Evolutionary conservation across 768 basidiomycete species (phyloP), one percentile per base, ranked within the genome.

Genomic region (Imleria badia): DNA sequence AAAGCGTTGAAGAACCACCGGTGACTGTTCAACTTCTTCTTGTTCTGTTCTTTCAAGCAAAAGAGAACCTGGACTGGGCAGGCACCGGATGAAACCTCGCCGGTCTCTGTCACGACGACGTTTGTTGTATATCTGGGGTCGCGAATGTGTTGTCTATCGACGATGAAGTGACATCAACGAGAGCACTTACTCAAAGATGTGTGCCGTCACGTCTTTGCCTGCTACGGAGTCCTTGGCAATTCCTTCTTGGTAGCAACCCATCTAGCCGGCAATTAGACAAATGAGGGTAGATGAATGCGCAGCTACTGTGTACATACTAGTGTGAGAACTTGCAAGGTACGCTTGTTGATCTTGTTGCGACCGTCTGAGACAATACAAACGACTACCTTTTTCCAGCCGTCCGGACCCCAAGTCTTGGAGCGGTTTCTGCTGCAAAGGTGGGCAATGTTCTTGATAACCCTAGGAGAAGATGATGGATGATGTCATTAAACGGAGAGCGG

Each of bases 1-100:
- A 96, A 91, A 1, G 91, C 94, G 65, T 97, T 97, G 81, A 97
- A 96, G 79, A 96, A 96, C 94, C 94, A 97, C 19, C 94, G 82
- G 66, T 97, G 94, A 62, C 88, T 90, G 76, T 96, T 96, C 63
- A 96, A 79, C 71, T 97, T 96, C 80, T 96, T 95, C 79, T 94
- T 94, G 80, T 95, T 97, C 75, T 92, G 90, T 70, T 95, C 93
- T 72, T 95, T 95, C 65, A 95, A 75, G 66, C 92, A 94, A 76
- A 94, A 94, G 43, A 98, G 76, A 61, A 91, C 79, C 71, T 94
- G 95, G 54, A 92, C 84, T 1, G 94, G 86, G 64, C 89, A 91
- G 1, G 81, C 73, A n/a, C 85, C 82, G 47, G 80, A 76, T 0
- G 85, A 83, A 13, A 94, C 87, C 69, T 95, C 92, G 23, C 92